These are phyloP conservation scores for Penicillium arizonense DNA, from an alignment of 495 filamentous ascomycete genomes.

Conservation along the genomic window DNA sequence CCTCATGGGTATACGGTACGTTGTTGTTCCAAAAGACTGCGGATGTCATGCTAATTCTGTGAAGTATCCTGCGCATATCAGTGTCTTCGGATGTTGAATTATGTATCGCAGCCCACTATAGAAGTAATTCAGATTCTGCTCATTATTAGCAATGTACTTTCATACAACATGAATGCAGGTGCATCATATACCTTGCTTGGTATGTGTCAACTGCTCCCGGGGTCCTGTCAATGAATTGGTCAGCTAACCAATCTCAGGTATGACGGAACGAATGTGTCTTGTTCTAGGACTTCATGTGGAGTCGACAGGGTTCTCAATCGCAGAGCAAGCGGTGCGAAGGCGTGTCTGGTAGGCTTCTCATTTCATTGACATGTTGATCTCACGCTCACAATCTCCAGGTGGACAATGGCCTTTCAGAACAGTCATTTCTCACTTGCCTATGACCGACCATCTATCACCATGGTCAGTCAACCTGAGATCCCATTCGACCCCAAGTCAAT, in stretches of 20 bases:
- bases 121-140: constrained; percentile 58
- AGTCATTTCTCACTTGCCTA: constrained; percentile 60
- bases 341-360: constrained; percentile 38
- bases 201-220: constrained; percentile 16
- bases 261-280: constrained; percentile 59
- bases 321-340: constrained; percentile 34
- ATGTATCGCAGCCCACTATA: constrained; percentile 55
- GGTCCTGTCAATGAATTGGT: not conserved
- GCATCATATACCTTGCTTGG: constrained; percentile 60
- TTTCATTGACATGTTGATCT: not conserved
- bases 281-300: constrained; percentile 57
- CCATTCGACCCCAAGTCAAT: constrained; percentile 46
- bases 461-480: constrained; percentile 51
- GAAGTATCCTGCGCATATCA: constrained; percentile 62
- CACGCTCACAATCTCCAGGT: constrained; percentile 31
- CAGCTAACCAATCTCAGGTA: constrained; percentile 31
- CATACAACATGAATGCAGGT: constrained; percentile 64
- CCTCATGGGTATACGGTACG: constrained; percentile 59
- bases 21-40: not conserved
- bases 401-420: constrained; percentile 62
- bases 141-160: constrained; percentile 59
- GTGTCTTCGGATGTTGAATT: constrained; percentile 61
- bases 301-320: constrained; percentile 42
- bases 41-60: constrained; percentile 8
- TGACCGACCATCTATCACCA: constrained; percentile 55